These are phyloP conservation scores for Lasiodiplodia sp. DNA, from an alignment of 2,329 filamentous ascomycete genomes.

Conservation along the genomic window DNA sequence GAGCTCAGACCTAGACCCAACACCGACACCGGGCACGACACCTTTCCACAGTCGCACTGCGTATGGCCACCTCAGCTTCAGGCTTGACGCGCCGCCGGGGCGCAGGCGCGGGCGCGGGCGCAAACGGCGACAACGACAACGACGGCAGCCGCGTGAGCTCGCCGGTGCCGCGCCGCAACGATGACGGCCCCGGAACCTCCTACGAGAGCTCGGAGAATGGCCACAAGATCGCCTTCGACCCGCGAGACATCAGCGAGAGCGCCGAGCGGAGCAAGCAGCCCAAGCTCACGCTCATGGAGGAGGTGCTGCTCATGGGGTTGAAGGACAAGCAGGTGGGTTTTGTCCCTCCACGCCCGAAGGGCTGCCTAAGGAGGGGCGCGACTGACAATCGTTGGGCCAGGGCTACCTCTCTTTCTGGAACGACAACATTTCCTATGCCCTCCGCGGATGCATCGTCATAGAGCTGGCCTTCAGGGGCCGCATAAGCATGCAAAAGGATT, in stretches of 20 bases:
- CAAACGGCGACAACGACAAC: conserved; percentile 66
- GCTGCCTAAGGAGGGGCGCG: conserved; percentile 21
- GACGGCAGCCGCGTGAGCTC: conserved; percentile 72
- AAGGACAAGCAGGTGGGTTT: conserved; percentile 94
- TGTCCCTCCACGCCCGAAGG: conserved; percentile 3
- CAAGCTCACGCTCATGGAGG: conserved; percentile 98
- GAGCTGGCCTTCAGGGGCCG: conserved; percentile 95
- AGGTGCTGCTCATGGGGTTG: conserved; percentile 90
- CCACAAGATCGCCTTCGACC: conserved; percentile 98
- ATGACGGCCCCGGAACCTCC: conserved; percentile 73
- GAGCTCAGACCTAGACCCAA: conserved; percentile 29
- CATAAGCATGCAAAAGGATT: conserved; percentile 98
- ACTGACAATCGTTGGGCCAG: conserved; percentile 54
- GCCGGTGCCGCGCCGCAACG: conserved; percentile 67
- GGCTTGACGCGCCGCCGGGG: conserved; percentile 75
- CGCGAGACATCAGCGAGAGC: conserved; percentile 95
- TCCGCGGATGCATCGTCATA: conserved; percentile 97
- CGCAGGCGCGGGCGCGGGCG: conserved; percentile 65
- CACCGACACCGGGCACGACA: conserved; percentile 28
- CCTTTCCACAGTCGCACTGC: conserved; percentile 35
- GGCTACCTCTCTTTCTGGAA: conserved; percentile 99
- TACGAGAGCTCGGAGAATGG: conserved; percentile 93
- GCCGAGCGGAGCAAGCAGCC: conserved; percentile 97
- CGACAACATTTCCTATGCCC: conserved; percentile 98
- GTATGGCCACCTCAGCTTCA: conserved; percentile 73